Evolutionary conservation across 192 early-diverging fungal species (phyloP), one percentile per base, ranked within the genome.

Genomic region (Lobosporangium transversale): DNA sequence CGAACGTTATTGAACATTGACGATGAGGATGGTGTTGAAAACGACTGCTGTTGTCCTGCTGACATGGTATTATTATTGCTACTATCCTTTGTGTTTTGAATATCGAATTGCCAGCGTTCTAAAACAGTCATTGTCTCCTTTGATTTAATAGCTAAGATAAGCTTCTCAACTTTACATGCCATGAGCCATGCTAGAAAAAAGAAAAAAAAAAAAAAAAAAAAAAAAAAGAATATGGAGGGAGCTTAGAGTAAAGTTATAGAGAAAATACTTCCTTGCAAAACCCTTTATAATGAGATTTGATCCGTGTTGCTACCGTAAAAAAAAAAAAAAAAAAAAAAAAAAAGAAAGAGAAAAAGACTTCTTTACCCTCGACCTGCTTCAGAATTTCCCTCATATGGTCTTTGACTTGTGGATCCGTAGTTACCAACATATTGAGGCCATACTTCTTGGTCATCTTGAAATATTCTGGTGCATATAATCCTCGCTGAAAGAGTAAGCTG

Each of bases 41-140:
- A 50, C 53, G 31, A 31, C 12, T 55, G 27, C 11, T 56, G 30
- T 10, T 26, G 40, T 26, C 1, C 4, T 15, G 57, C 12, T 49
- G 69, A 2, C 29, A 20, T 32, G 12, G 31, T 43, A 18, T 20
- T n/a, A 37, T 18, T 35, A 14, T 42, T n/a, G n/a, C 59, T 62
- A 7, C 70, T 36, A 6, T 90, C 81, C 36, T 86, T 79, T 23
- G 88, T 85, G n/a, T 93, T 66, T 27, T 92, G 83, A 35, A 97
- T 86, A 80, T 97, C 93, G 79, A 98, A 98, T 65, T 97, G 92
- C 97, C 95, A 97, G 44, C 95, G 88, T 79, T 97, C 95, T 4
- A 97, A 53, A 11, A 91, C 91, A 60, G 96, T 89, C 3, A 90
- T 81, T 1, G 92, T 92, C 24, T 95, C 93, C 50, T 88, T 88